A percentile compares a stretch with the other conserved stretches of the same genome.
Conservation (phyloP, 768 basidiomycete species). For the Daedaleopsis nitida region DNA sequence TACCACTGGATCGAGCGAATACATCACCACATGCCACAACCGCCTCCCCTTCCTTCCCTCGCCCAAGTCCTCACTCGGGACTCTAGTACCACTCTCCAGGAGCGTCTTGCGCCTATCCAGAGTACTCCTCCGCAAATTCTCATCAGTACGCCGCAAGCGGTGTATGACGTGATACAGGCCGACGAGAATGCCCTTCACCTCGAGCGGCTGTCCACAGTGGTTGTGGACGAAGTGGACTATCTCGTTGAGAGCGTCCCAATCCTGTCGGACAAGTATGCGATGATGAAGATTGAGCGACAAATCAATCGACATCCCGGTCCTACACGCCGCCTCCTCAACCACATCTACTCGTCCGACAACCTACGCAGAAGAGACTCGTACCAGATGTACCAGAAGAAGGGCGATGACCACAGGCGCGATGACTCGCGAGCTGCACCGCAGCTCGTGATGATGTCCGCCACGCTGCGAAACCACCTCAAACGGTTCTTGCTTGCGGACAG, state of each 20-base stretch:
- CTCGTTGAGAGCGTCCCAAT: conserved; percentile 59
- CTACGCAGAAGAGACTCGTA: not conserved
- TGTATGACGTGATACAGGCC: conserved; percentile 54
- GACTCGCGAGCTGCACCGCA: conserved; percentile 42
- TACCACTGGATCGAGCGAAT: conserved; percentile 65
- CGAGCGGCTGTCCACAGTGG: conserved; percentile 52
- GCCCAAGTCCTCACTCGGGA: conserved; percentile 68
- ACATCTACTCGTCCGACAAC: conserved; percentile 41
- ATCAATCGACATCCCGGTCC: conserved; percentile 56
- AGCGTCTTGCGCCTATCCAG: conserved; percentile 41
- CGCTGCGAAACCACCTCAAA: conserved; percentile 56
- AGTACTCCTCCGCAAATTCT: conserved; percentile 62
- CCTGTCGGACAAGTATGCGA: conserved; percentile 37
- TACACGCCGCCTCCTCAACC: conserved; percentile 60
- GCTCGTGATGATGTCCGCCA: conserved; percentile 71
- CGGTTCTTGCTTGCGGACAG: conserved; percentile 56
- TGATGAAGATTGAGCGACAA: conserved; percentile 41
- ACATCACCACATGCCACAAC: conserved; percentile 25
- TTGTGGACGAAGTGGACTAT: conserved; percentile 79
- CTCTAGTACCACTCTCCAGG: conserved; percentile 39
- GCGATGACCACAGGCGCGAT: not conserved
- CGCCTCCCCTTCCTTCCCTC: conserved; percentile 41
- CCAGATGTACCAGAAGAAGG: not conserved
- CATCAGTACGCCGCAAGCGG: conserved; percentile 70
- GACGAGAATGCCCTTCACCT: conserved; percentile 49